Percentiles rank a stretch among this genome's conserved stretches.
These are phyloP conservation scores for Phytophthora constricta DNA, from an alignment of 352 stramenopile genomes.

Conservation along the genomic window DNA sequence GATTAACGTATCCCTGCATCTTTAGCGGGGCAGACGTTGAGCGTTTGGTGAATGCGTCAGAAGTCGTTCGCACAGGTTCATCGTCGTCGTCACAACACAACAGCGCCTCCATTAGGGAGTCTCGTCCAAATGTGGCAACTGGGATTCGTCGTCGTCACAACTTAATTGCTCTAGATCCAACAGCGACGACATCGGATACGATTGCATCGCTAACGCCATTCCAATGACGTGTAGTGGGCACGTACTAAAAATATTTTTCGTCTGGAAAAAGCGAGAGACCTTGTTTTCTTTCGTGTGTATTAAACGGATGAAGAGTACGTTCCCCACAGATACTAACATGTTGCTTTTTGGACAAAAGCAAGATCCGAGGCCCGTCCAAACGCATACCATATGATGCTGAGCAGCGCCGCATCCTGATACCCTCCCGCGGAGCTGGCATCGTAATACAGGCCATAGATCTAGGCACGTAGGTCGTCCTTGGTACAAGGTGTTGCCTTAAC, in stretches of 20 bases:
- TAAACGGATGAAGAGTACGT: constrained; percentile 27
- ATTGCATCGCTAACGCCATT: constrained; percentile 19
- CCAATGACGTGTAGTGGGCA: constrained; percentile 27
- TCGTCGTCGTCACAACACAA: no score
- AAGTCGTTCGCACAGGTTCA: no score
- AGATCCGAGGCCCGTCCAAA: constrained; percentile 23
- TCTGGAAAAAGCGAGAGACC: constrained; percentile 35
- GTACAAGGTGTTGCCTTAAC: constrained; percentile 7
- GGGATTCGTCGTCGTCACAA: background rate
- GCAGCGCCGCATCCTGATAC: constrained; percentile 32
- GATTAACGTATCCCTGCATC: background rate
- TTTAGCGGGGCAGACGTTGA: no score
- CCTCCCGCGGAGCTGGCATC: background rate
- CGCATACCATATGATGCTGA: constrained; percentile 24
- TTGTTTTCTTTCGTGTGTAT: constrained; percentile 37
- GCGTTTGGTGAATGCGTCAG: background rate
- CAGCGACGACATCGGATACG: background rate
- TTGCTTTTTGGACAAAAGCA: constrained; percentile 10
- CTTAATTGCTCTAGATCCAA: background rate
- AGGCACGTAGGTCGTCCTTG: background rate
- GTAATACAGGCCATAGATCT: constrained; percentile 13
- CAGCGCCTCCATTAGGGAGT: no score
- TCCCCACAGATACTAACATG: constrained; percentile 8
- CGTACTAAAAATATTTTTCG: constrained; percentile 2
- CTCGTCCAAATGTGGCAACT: background rate